Conservation (phyloP, 139 green algal species). For the Chlamydomonas incerta region DNA sequence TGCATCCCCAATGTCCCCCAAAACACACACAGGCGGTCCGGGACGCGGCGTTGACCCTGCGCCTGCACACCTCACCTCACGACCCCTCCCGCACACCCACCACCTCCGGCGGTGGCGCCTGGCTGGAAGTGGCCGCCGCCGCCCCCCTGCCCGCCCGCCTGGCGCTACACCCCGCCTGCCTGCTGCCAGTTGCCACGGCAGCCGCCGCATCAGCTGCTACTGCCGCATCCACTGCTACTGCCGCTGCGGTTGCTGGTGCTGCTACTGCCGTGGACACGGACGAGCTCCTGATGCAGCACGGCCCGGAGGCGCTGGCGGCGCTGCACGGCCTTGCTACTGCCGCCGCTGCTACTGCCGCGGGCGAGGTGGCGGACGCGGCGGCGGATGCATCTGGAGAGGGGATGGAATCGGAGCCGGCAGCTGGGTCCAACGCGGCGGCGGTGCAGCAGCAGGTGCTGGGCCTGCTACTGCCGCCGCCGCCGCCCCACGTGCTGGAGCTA, state of each 20-base stretch:
- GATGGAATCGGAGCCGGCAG: too few species aligned
- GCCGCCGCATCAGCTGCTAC: not conserved
- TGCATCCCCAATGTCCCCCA: not conserved
- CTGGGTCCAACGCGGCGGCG: too few species aligned
- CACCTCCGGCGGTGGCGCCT: not conserved
- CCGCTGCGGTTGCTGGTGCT: not conserved
- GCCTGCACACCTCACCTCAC: constrained; percentile 8
- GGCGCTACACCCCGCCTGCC: constrained; percentile 33
- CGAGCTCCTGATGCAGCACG: not conserved
- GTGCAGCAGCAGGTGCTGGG: not conserved
- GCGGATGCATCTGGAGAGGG: too few species aligned
- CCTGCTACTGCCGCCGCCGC: not conserved
- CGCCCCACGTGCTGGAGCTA: constrained; percentile 6
- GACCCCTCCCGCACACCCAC: too few species aligned
- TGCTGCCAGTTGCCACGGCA: not conserved
- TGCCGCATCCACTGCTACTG: not conserved
- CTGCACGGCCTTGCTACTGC: not conserved
- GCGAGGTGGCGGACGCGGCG: too few species aligned
- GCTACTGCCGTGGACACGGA: not conserved
- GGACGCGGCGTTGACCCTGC: constrained; percentile 15
- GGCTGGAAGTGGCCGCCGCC: constrained; percentile 18
- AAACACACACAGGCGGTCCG: not conserved
- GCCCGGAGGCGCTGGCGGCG: not conserved
- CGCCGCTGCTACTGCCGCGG: not conserved
- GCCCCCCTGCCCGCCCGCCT: constrained; percentile 18